A percentile compares a stretch with the other conserved stretches of the same genome.
These are phyloP conservation scores for Annulohypoxylon nitens DNA, from an alignment of 495 filamentous ascomycete species.

Conservation along the genomic window DNA sequence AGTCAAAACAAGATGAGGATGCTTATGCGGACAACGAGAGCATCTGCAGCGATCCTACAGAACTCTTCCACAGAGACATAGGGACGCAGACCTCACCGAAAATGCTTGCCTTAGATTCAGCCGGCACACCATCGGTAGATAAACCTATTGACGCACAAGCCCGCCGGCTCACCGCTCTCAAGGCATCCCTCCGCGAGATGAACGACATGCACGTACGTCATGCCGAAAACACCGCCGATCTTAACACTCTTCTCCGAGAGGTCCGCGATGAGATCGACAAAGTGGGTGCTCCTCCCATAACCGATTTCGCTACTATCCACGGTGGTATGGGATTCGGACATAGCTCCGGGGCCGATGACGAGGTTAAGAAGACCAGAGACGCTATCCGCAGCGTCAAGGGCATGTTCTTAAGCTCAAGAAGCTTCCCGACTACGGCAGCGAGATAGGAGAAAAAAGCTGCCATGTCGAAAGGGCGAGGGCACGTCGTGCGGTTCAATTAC, in stretches of 20 bases:
- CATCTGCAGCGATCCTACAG: conserved; percentile 74
- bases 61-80: conserved; percentile 91
- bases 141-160: conserved; percentile 57
- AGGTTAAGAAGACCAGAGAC: conserved; percentile 79
- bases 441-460: conserved; percentile 41
- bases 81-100: conserved; percentile 83
- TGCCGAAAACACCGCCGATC: conserved; percentile 53
- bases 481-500: not conserved
- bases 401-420: conserved; percentile 83
- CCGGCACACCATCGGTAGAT: conserved; percentile 56
- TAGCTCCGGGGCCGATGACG: conserved; percentile 75
- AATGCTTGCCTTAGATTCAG: conserved; percentile 51
- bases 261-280: conserved; percentile 63
- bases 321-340: conserved; percentile 57
- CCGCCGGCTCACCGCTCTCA: conserved; percentile 51
- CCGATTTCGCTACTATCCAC: conserved; percentile 47
- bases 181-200: conserved; percentile 66
- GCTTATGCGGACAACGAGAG: conserved; percentile 54
- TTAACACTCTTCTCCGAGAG: conserved; percentile 60
- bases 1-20: conserved; percentile 28
- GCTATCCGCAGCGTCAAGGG: conserved; percentile 96
- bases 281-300: conserved; percentile 54
- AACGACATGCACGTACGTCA: conserved; percentile 58
- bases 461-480: not conserved
- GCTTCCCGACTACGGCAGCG: conserved; percentile 61